phyloP scores from a whole-genome alignment of 805 yeast species.

The Candida oleophila region DNA sequence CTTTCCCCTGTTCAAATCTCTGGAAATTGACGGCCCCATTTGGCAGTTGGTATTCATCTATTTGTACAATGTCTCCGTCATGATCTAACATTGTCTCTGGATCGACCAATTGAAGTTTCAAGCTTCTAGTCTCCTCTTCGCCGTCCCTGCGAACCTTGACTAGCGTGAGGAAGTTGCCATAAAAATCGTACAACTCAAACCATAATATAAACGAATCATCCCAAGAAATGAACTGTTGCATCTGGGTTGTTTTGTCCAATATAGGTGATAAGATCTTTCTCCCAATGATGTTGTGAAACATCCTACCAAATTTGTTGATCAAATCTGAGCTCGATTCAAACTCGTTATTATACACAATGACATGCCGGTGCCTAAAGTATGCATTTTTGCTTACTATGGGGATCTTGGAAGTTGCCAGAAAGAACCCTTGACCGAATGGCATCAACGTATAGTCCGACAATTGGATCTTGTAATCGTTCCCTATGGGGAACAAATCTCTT shows the following conservation, averaged over 20 bases:
- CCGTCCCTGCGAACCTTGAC: constrained; percentile 23
- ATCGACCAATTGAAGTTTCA: constrained; percentile 25
- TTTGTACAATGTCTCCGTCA: constrained; percentile 25
- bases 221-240: constrained; percentile 20
- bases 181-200: constrained; percentile 36
- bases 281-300: constrained; percentile 22
- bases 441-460: constrained; percentile 22
- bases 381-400: constrained; percentile 11
- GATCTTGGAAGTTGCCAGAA: constrained; percentile 19
- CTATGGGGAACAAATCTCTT: constrained; percentile 20
- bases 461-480: constrained; percentile 22
- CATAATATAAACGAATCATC: constrained; percentile 31
- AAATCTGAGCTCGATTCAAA: constrained; percentile 14
- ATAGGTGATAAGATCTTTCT: constrained; percentile 27
- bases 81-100: constrained; percentile 30
- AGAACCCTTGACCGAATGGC: constrained; percentile 35
- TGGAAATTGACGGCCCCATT: constrained; percentile 23
- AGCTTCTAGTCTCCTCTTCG: constrained; percentile 5
- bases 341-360: constrained; percentile 22
- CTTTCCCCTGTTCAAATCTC: background rate
- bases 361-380: constrained; percentile 22
- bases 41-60: constrained; percentile 20
- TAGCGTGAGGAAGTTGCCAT: constrained; percentile 29
- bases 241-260: constrained; percentile 2
- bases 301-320: constrained; percentile 17